A percentile compares a stretch with the other conserved stretches of the same genome.
These are phyloP conservation scores for Casaregolazyma lundiana DNA, from an alignment of 1,139 yeast species.

Conservation along the genomic window DNA sequence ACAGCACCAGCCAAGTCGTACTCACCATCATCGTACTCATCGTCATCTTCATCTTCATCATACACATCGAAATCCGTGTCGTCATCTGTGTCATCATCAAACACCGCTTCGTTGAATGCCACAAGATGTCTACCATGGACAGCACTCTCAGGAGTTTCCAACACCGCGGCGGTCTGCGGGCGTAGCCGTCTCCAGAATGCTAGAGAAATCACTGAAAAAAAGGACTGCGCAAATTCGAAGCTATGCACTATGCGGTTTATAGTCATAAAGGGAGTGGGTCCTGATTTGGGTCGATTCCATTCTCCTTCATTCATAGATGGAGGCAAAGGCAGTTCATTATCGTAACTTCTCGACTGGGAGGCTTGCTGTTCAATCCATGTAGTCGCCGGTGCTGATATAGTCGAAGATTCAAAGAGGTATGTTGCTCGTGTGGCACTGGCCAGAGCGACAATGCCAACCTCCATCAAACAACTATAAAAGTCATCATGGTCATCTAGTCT, in stretches of 20 bases:
- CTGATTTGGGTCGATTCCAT: slow-evolving; percentile 1
- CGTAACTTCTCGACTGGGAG: slow-evolving; percentile 1
- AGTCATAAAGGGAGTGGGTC: slow-evolving; percentile 13
- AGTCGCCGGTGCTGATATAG: slow-evolving; percentile 44
- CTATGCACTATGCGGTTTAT: slow-evolving; percentile 19
- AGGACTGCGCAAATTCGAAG: slow-evolving; percentile 16
- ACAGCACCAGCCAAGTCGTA: slow-evolving; percentile 5
- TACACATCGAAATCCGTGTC: slow-evolving; percentile 16
- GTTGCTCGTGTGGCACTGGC: slow-evolving; percentile 64
- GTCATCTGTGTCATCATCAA: slow-evolving; percentile 23
- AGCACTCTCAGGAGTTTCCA: background rate
- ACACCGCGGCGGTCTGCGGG: background rate
- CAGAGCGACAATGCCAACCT: slow-evolving; percentile 58
- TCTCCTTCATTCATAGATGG: slow-evolving; percentile 1
- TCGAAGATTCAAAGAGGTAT: slow-evolving; percentile 55
- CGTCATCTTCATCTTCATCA: slow-evolving; percentile 12
- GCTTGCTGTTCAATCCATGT: slow-evolving; percentile 53
- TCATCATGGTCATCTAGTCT: slow-evolving; percentile 50
- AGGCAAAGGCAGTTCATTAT: slow-evolving; percentile 6
- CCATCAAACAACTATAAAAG: slow-evolving; percentile 57
- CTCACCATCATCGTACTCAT: slow-evolving; percentile 17
- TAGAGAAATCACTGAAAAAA: slow-evolving; percentile 1
- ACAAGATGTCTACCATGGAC: slow-evolving; percentile 1
- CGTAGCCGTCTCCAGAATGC: background rate
- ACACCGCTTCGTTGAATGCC: slow-evolving; percentile 14